phyloP scores from a whole-genome alignment of 2,329 filamentous ascomycete species.

The Capronia epimyces region DNA sequence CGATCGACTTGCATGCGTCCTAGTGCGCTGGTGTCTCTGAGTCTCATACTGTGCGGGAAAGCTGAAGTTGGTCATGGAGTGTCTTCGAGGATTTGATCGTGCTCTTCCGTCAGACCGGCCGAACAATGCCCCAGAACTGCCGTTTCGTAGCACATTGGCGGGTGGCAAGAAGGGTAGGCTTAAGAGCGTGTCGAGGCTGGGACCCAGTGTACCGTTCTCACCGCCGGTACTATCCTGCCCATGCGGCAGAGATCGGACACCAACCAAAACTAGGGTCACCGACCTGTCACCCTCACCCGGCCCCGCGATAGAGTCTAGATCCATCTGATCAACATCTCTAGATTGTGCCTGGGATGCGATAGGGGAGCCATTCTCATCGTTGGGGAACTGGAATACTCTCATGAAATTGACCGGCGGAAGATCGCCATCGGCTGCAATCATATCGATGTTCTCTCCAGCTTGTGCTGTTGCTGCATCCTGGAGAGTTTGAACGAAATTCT shows the following conservation, averaged over 20 bases:
- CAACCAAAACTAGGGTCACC: constrained; percentile 65
- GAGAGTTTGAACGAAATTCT: constrained; percentile 58
- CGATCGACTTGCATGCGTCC: constrained; percentile 12
- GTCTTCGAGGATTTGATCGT: constrained; percentile 50
- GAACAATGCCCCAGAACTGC: constrained; percentile 47
- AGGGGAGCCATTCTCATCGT: constrained; percentile 39
- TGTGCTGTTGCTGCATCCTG: constrained; percentile 58
- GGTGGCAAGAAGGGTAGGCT: constrained; percentile 43
- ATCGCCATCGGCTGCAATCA: constrained; percentile 39
- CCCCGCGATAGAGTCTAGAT: constrained; percentile 39
- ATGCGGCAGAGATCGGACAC: constrained; percentile 59
- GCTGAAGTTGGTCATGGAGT: constrained; percentile 50
- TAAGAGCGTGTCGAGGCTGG: constrained; percentile 43
- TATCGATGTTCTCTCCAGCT: constrained; percentile 40
- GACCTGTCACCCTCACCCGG: constrained; percentile 51
- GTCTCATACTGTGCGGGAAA: constrained; percentile 49
- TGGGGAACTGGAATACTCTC: constrained; percentile 62
- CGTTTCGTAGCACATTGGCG: constrained; percentile 40
- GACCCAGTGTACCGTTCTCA: constrained; percentile 31
- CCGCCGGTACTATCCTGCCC: constrained; percentile 44
- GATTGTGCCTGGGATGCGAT: constrained; percentile 30
- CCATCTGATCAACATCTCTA: constrained; percentile 35
- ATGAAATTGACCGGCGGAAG: constrained; percentile 61
- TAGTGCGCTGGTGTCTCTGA: constrained; percentile 48
- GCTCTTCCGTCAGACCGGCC: constrained; percentile 52